Base-by-base conservation (phyloP, 176 grass and related monocot genomes). In the Zea mays region DNA sequence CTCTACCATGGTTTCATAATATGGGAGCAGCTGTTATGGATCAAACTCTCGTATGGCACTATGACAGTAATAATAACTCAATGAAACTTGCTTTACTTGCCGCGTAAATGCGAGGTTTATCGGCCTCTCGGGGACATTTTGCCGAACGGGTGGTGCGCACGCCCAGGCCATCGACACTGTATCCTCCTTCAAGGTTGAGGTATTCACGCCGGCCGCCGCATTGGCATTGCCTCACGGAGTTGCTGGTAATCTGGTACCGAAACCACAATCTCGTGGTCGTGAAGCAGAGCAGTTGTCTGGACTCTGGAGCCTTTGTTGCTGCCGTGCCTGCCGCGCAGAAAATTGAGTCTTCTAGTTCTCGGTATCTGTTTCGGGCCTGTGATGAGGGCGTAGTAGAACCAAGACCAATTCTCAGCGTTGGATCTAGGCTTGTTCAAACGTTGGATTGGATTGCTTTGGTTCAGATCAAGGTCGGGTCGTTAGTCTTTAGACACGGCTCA, bases 81-180 rank as follows among this genome's bases (percentile, higher is more conserved):
- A 40, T 37, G 7, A 65, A 13, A 54, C n/a, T 69, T 5, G 19
- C 69, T 21, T 38, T 5, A 34, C 69, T 21, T 38, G 39, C 60
- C 6, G 10, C 4, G 2, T 35, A 42, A 35, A n/a, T 4, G 34
- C 7, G 3, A 81, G 20, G 75, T 3, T 66, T 27, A 27, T 27
- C 27, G 27, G 27, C 27, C 27, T 15, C 69, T 58, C 12, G 62
- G 70, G 75, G 47, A 80, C 63, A 64, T 84, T 88, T 79, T 16
- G 17, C 69, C 86, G 81, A 84, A 84, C 70, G 45, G 49, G 13
- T 69, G 39, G 45, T 3, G 69, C 21, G 45, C 75, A 41, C 17
- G 16, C 21, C 75, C 15, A 34, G 20, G 11, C 54, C 14, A 8
- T 10, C 12, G 41, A 39, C 27, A 10, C 61, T 2, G 44, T 14